Percentiles rank a stretch among this genome's conserved stretches.
Conservation (phyloP, 208 protist genomes). For the Acanthamoeba sp. region DNA sequence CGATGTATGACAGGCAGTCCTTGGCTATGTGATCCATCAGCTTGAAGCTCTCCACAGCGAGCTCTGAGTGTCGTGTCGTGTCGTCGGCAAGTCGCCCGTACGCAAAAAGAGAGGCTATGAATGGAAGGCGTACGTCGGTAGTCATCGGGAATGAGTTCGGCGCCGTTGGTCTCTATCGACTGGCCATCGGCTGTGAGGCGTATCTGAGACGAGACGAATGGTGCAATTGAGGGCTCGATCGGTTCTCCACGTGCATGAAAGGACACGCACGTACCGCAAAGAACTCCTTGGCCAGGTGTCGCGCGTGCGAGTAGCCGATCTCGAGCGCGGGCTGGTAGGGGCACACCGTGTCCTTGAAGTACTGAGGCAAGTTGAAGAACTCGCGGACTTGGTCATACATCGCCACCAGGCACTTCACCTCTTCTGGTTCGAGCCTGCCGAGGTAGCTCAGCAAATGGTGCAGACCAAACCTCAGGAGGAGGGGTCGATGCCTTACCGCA, state of each 20-base stretch:
- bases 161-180: background rate
- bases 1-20: background rate
- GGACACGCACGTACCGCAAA: background rate
- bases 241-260: background rate
- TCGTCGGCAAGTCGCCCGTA: background rate
- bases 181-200: background rate
- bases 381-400: background rate
- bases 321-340: background rate
- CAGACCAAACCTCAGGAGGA: background rate
- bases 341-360: conserved; percentile 8
- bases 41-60: background rate
- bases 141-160: background rate
- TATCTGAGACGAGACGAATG: background rate
- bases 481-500: background rate
- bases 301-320: conserved; percentile 5
- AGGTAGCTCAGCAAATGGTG: no score
- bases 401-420: background rate
- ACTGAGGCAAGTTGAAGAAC: conserved; percentile 12
- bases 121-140: background rate
- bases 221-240: background rate
- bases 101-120: background rate
- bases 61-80: background rate
- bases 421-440: background rate
- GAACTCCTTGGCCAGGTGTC: conserved; percentile 8
- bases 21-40: background rate